These are phyloP conservation scores for Tolypocladium capitatum DNA, from an alignment of 2,329 filamentous ascomycete genomes.

Conservation along the genomic window DNA sequence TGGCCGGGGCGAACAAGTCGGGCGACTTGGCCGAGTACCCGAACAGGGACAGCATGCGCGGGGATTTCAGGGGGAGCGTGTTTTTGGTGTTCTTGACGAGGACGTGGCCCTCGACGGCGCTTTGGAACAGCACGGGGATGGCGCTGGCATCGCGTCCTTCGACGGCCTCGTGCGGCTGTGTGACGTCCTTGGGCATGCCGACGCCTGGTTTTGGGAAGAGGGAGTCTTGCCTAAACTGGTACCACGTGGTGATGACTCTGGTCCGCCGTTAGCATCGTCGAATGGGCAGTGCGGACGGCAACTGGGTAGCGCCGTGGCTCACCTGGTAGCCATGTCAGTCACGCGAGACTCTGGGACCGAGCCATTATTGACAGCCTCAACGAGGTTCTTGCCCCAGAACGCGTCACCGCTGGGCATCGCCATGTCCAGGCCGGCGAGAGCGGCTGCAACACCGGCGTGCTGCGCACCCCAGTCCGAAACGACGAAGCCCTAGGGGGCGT, in stretches of 20 bases:
- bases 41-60: constrained; percentile 42
- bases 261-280: background rate
- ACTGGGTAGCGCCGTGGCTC: background rate
- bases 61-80: constrained; percentile 38
- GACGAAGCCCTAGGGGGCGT: constrained; percentile 41
- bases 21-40: constrained; percentile 44
- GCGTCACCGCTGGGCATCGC: constrained; percentile 42
- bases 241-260: constrained; percentile 41
- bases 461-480: constrained; percentile 57
- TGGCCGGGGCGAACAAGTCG: constrained; percentile 26
- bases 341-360: constrained; percentile 41
- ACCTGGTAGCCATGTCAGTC: constrained; percentile 45
- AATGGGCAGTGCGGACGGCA: background rate
- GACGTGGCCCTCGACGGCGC: constrained; percentile 50
- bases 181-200: constrained; percentile 37
- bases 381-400: constrained; percentile 40
- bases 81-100: constrained; percentile 47
- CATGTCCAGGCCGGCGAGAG: constrained; percentile 58
- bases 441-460: constrained; percentile 46
- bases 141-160: constrained; percentile 38
- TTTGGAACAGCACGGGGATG: constrained; percentile 30
- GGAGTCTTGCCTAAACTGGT: constrained; percentile 38
- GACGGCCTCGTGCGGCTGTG: constrained; percentile 35
- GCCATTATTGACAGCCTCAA: constrained; percentile 45
- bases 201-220: constrained; percentile 31